Evolutionary conservation across 441 rosid genomes (phyloP).

Genomic region (Flueggea neowawraea): DNA sequence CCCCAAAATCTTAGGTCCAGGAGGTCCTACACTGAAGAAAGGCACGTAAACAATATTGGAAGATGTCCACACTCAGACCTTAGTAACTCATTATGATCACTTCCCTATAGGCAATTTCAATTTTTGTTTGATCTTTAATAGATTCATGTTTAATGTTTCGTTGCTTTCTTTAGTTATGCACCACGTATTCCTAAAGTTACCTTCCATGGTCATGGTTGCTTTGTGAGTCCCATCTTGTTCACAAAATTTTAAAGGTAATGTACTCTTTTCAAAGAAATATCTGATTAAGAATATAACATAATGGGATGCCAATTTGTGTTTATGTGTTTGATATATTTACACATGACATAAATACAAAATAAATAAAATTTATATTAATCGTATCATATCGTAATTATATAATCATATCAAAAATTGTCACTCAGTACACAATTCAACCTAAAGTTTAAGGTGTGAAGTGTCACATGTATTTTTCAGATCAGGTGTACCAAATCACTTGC

Average conservation of each 20-base stretch:
- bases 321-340: too few relatives aligned
- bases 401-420: too few relatives aligned
- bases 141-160: constrained; percentile 22
- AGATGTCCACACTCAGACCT: constrained; percentile 4
- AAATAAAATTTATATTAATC: too few relatives aligned
- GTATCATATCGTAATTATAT: too few relatives aligned
- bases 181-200: constrained; percentile 44
- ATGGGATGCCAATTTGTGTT: not conserved
- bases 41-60: constrained; percentile 3
- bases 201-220: constrained; percentile 36
- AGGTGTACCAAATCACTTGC: not conserved
- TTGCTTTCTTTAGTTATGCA: constrained; percentile 41
- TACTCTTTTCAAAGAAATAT: not conserved
- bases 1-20: constrained; percentile 25
- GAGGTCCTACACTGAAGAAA: constrained; percentile 24
- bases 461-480: not conserved
- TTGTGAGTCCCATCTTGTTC: constrained; percentile 31
- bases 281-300: not conserved
- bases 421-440: too few relatives aligned
- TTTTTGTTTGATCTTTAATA: constrained; percentile 2
- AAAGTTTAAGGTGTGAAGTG: not conserved
- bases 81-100: constrained; percentile 7
- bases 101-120: constrained; percentile 13
- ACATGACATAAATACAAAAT: too few relatives aligned
- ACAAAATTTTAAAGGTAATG: not conserved